Evolutionary conservation across 2,329 filamentous ascomycete species (phyloP).

Genomic region (Pseudogymnoascus verrucosus): DNA sequence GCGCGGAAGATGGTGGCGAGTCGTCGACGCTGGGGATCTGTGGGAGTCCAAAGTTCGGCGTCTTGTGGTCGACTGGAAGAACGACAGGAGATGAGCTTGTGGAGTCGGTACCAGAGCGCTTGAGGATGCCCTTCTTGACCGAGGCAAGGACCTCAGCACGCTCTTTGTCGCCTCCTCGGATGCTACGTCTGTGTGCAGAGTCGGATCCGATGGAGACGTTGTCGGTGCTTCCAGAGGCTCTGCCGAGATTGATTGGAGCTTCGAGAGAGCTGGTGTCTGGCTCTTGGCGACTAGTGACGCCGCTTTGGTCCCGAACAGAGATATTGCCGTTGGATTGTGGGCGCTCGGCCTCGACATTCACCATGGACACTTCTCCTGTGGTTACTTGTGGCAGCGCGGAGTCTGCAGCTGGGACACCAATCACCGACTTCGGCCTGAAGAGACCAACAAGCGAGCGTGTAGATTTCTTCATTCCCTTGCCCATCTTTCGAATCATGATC

Average conservation of each 20-base stretch:
- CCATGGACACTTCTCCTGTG: constrained; percentile 83
- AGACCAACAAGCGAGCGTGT: constrained; percentile 84
- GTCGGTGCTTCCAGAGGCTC: constrained; percentile 27
- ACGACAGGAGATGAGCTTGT: constrained; percentile 63
- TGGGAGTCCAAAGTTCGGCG: constrained; percentile 48
- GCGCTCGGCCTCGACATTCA: constrained; percentile 89
- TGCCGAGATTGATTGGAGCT: constrained; percentile 34
- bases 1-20: constrained; percentile 76
- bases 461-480: constrained; percentile 93
- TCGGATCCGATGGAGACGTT: neutral
- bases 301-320: constrained; percentile 60
- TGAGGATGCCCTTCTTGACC: constrained; percentile 91
- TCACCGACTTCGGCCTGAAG: constrained; percentile 87
- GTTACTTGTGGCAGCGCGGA: constrained; percentile 57
- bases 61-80: constrained; percentile 48
- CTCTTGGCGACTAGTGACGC: constrained; percentile 74
- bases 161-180: constrained; percentile 82
- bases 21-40: constrained; percentile 59
- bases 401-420: constrained; percentile 69
- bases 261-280: constrained; percentile 78
- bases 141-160: constrained; percentile 85
- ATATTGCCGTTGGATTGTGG: constrained; percentile 69
- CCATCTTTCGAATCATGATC: constrained; percentile 97
- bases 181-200: constrained; percentile 66
- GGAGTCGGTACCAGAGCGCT: constrained; percentile 58